Conservation (phyloP, 75 land plant species). For the Pinus taeda region DNA sequence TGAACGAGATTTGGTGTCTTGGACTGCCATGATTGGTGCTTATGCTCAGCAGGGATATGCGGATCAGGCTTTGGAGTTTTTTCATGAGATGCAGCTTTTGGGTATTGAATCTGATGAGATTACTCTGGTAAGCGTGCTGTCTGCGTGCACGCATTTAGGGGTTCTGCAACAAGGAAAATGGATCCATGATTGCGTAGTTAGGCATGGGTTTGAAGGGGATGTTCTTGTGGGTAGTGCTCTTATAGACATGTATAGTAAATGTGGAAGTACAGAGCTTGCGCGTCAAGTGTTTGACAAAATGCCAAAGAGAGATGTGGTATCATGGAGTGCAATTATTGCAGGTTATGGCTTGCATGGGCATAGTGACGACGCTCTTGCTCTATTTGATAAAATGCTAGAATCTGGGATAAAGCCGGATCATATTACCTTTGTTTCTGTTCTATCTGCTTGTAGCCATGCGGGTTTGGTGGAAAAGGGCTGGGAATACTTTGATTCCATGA, state of each 20-base stretch:
- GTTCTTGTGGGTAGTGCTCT: slow-evolving; percentile 10
- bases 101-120: slow-evolving; percentile 31
- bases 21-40: slow-evolving; percentile 69
- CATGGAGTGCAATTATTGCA: slow-evolving; percentile 19
- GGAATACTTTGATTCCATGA: slow-evolving; percentile 17
- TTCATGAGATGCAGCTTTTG: slow-evolving; percentile 34
- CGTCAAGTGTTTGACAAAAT: slow-evolving; percentile 14
- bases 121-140: slow-evolving; percentile 53
- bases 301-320: slow-evolving; percentile 2
- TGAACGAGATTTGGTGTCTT: slow-evolving; percentile 58
- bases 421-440: slow-evolving; percentile 17
- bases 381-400: slow-evolving; percentile 12
- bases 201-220: background rate
- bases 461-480: slow-evolving; percentile 15
- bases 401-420: slow-evolving; percentile 9
- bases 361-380: slow-evolving; percentile 8
- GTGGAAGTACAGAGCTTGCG: slow-evolving; percentile 9
- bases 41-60: slow-evolving; percentile 32
- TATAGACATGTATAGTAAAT: slow-evolving; percentile 14
- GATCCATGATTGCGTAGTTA: slow-evolving; percentile 6
- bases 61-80: slow-evolving; percentile 13
- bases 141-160: slow-evolving; percentile 53
- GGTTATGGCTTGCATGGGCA: slow-evolving; percentile 9
- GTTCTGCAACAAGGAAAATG: slow-evolving; percentile 39
- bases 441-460: slow-evolving; percentile 24